A percentile compares a stretch with the other conserved stretches of the same genome.
These are phyloP conservation scores for Taphrina communis DNA, from an alignment of 1,139 yeast genomes.

Conservation along the genomic window DNA sequence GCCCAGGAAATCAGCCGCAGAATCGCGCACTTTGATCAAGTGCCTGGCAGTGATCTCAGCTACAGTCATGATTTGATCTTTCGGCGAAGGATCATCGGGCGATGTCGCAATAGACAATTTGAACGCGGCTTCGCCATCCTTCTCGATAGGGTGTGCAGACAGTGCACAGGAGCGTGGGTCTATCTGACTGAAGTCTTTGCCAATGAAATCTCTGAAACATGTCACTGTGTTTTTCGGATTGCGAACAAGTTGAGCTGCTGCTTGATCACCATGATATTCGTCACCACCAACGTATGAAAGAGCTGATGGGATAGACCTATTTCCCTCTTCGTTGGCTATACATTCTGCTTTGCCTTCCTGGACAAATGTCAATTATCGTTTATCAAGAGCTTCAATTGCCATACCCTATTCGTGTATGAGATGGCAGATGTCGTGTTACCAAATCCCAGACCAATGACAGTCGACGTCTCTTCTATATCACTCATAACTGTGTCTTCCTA, in stretches of 20 bases:
- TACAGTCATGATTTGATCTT: constrained; percentile 61
- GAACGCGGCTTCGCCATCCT: constrained; percentile 74
- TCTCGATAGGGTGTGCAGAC: constrained; percentile 76
- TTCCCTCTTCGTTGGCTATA: constrained; percentile 99
- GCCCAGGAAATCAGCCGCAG: constrained; percentile 94
- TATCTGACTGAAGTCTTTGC: constrained; percentile 68
- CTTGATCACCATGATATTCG: constrained; percentile 98
- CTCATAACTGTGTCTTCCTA: not conserved
- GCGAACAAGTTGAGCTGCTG: constrained; percentile 87
- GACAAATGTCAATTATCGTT: constrained; percentile 1
- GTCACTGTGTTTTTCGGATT: constrained; percentile 85
- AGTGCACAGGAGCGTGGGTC: constrained; percentile 66
- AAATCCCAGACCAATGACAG: constrained; percentile 92
- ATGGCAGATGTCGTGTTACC: constrained; percentile 96
- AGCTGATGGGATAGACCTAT: constrained; percentile 93
- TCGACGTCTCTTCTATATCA: constrained; percentile 46
- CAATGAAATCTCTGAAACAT: constrained; percentile 92
- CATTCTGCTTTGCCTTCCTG: constrained; percentile 92
- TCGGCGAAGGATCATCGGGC: constrained; percentile 55
- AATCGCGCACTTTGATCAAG: constrained; percentile 75
- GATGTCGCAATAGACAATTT: constrained; percentile 55
- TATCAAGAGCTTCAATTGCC: not conserved
- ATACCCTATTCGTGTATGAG: constrained; percentile 70
- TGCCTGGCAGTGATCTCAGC: constrained; percentile 86
- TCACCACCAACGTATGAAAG: constrained; percentile 90